Evolutionary conservation across 768 basidiomycete genomes (phyloP).

Genomic region (Rhizopogon vulgaris): DNA sequence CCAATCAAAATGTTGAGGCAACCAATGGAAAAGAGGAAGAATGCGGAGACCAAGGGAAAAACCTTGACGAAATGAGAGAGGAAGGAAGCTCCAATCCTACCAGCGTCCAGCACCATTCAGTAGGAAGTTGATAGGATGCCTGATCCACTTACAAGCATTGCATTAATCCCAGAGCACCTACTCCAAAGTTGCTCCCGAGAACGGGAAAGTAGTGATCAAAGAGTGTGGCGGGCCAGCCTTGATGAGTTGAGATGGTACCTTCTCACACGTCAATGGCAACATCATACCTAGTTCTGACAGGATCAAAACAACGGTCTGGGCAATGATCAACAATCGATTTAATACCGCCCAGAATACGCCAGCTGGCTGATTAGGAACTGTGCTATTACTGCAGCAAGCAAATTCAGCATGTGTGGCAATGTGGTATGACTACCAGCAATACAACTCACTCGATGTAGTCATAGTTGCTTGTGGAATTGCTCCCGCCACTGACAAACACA

Average conservation of each 20-base stretch:
- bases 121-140: background rate
- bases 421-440: background rate
- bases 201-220: constrained; percentile 90
- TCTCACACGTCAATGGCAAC: background rate
- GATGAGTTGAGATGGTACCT: background rate
- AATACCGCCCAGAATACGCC: constrained; percentile 91
- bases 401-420: background rate
- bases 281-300: constrained; percentile 36
- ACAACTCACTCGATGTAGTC: constrained; percentile 77
- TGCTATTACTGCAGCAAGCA: constrained; percentile 46
- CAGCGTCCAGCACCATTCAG: background rate
- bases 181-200: constrained; percentile 78
- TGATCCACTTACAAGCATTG: constrained; percentile 61
- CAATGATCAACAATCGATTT: constrained; percentile 78
- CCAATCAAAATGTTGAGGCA: constrained; percentile 80
- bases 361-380: constrained; percentile 90
- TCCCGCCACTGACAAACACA: constrained; percentile 39
- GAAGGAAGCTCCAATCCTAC: constrained; percentile 60
- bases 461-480: constrained; percentile 46
- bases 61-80: constrained; percentile 75
- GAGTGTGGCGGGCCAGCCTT: constrained; percentile 67
- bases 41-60: constrained; percentile 83
- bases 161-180: constrained; percentile 84
- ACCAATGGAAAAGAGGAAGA: constrained; percentile 78
- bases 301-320: constrained; percentile 72